Conservation (phyloP, 2,329 filamentous ascomycete genomes). For the Colletotrichum lindemuthianum region DNA sequence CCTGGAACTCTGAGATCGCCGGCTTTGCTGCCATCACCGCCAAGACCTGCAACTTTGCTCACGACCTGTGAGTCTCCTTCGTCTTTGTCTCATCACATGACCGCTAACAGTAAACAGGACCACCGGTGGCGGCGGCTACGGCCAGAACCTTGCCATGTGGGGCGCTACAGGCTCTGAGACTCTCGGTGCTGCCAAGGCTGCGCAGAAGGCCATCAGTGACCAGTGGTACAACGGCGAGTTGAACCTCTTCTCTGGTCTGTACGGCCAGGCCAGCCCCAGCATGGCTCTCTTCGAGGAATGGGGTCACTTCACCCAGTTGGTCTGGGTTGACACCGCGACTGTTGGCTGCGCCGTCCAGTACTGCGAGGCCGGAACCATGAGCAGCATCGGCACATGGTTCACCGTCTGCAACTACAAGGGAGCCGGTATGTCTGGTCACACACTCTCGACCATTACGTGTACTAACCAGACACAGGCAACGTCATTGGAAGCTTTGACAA, state of each 20-base stretch:
- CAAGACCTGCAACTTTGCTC: slow-evolving; percentile 74
- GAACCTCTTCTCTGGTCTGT: slow-evolving; percentile 58
- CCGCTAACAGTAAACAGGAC: slow-evolving; percentile 49
- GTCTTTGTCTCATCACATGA: background rate
- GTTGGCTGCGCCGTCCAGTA: slow-evolving; percentile 74
- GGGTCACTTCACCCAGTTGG: slow-evolving; percentile 64
- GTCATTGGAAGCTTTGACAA: slow-evolving; percentile 58
- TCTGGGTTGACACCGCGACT: slow-evolving; percentile 51
- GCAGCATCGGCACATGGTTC: slow-evolving; percentile 69
- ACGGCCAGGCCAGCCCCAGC: slow-evolving; percentile 68
- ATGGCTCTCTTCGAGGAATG: slow-evolving; percentile 71
- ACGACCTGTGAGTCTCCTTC: slow-evolving; percentile 75
- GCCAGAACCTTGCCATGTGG: slow-evolving; percentile 89
- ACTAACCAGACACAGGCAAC: slow-evolving; percentile 56
- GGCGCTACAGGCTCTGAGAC: slow-evolving; percentile 50
- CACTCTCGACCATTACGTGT: background rate
- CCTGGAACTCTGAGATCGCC: slow-evolving; percentile 74
- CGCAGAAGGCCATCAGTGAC: slow-evolving; percentile 77
- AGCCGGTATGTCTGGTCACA: slow-evolving; percentile 66
- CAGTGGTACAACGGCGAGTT: slow-evolving; percentile 91
- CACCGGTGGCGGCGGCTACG: slow-evolving; percentile 73
- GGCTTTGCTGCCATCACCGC: slow-evolving; percentile 72
- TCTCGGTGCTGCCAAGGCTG: slow-evolving; percentile 63
- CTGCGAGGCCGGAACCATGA: slow-evolving; percentile 63
- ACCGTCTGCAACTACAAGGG: slow-evolving; percentile 90